A percentile compares a stretch with the other conserved stretches of the same genome.
phyloP scores from a whole-genome alignment of 192 early-diverging fungal species.

The Entomortierella lignicola region DNA sequence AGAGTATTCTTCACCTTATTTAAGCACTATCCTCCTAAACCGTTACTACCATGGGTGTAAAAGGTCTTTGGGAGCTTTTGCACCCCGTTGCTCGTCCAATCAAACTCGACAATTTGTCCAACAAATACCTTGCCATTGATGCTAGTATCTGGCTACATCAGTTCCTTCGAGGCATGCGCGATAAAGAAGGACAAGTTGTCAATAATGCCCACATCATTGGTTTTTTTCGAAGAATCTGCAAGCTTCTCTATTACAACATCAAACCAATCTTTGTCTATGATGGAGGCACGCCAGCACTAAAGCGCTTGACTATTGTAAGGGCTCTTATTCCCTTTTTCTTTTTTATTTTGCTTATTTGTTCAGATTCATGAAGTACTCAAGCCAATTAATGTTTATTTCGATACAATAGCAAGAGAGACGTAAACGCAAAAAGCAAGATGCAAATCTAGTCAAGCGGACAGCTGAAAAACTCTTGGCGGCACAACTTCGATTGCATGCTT shows the following conservation, averaged over 20 bases:
- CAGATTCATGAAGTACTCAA: no score
- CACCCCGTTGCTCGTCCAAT: slow-evolving; percentile 82
- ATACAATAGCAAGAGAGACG: slow-evolving; percentile 65
- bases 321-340: slow-evolving; percentile 11
- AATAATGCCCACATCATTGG: slow-evolving; percentile 90
- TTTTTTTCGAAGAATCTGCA: slow-evolving; percentile 94
- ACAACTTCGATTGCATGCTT: slow-evolving; percentile 78
- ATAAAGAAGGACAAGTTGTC: slow-evolving; percentile 85
- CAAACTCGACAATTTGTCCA: slow-evolving; percentile 80
- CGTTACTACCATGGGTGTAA: slow-evolving; percentile 85
- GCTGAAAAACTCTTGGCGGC: slow-evolving; percentile 87
- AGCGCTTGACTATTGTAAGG: slow-evolving; percentile 77
- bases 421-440: slow-evolving; percentile 48
- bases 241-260: slow-evolving; percentile 90
- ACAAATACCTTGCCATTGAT: slow-evolving; percentile 88
- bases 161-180: slow-evolving; percentile 94
- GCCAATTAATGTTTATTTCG: neutral
- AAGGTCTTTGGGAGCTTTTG: slow-evolving; percentile 91
- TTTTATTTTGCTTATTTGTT: no score
- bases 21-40: neutral
- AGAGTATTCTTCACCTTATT: no score
- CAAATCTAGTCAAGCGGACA: slow-evolving; percentile 71
- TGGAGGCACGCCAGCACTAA: slow-evolving; percentile 89
- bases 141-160: slow-evolving; percentile 99
- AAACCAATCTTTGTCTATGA: slow-evolving; percentile 98